Evolutionary conservation across 495 filamentous ascomycete species (phyloP), one percentile per base, ranked within the genome.

Genomic region (Penicillium samsonianum): DNA sequence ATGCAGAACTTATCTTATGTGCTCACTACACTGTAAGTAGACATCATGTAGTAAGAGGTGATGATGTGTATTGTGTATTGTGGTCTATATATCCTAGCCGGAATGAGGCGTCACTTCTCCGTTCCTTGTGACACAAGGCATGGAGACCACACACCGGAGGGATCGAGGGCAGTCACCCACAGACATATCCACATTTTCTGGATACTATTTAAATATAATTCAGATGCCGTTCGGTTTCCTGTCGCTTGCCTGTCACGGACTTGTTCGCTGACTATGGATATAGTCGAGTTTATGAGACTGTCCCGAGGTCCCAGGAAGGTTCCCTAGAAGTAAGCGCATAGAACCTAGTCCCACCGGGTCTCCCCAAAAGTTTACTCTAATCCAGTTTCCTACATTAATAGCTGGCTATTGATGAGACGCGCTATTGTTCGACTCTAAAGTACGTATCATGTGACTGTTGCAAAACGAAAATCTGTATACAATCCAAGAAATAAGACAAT

Each of bases 361-460:
- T 14, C 43, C 43, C 23, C 23, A 46, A 45, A 20, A 4, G 10
- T n/a, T 28, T 46, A 16, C 26, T 16, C 26, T 26, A 22, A 25
- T 25, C 4, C n/a, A 8, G 16, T 10, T 20, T 2, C 26, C n/a
- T n/a, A n/a, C 16, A 35, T 37, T 7, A 16, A 28, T 20, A 5
- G 19, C 22, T 16, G 3, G 20, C 22, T 28, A 26, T 26, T 30
- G 7, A 30, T 6, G 20, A 40, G 17, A 14, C 22, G 23, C 3
- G 11, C 28, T 31, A 40, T 46, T 38, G 16, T 46, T 53, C 17
- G 31, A 54, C 28, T 37, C 1, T 11, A 45, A 25, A 47, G 53
- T 47, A 55, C 42, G 20, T 23, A 55, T 55, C 53, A 55, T 55
- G 53, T 55, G 53, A 55, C 43, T 26, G 19, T 19, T 41, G 26